A percentile compares a stretch with the other conserved stretches of the same genome.
These are phyloP conservation scores for Tardiomyces depauwii DNA, from an alignment of 1,139 yeast genomes.

Conservation along the genomic window DNA sequence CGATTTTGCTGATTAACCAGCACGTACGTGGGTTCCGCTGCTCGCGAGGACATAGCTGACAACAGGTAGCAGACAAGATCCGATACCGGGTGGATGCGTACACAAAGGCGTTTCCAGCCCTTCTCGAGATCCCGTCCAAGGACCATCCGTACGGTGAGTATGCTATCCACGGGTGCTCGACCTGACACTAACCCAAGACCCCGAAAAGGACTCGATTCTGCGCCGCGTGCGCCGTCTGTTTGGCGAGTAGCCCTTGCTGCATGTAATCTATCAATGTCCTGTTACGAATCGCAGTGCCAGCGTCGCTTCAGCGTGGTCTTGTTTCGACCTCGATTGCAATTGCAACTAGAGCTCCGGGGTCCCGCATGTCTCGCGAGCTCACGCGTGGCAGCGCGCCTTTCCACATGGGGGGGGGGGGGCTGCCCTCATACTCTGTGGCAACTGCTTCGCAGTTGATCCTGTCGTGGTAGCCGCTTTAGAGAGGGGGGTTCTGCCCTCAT, in stretches of 20 bases:
- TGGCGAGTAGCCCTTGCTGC: constrained; percentile 54
- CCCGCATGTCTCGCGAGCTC: too few species aligned
- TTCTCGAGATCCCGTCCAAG: constrained; percentile 93
- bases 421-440: too few species aligned
- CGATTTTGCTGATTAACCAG: constrained; percentile 85
- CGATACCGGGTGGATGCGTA: constrained; percentile 73
- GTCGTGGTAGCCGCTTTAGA: too few species aligned
- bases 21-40: constrained; percentile 31
- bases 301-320: too few species aligned
- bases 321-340: too few species aligned
- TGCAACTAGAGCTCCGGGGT: too few species aligned
- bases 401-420: too few species aligned
- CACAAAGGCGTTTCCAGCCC: constrained; percentile 91
- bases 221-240: constrained; percentile 89
- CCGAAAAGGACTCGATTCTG: constrained; percentile 92
- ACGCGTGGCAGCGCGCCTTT: too few species aligned
- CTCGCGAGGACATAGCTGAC: not conserved
- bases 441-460: too few species aligned
- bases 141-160: constrained; percentile 75
- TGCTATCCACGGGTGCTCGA: not conserved
- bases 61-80: constrained; percentile 65
- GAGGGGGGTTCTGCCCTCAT: too few species aligned
- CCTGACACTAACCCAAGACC: constrained; percentile 34
- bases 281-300: too few species aligned
- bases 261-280: not conserved